Base-by-base conservation (phyloP, 139 green algal species). In the Chlamydomonas sp. region DNA sequence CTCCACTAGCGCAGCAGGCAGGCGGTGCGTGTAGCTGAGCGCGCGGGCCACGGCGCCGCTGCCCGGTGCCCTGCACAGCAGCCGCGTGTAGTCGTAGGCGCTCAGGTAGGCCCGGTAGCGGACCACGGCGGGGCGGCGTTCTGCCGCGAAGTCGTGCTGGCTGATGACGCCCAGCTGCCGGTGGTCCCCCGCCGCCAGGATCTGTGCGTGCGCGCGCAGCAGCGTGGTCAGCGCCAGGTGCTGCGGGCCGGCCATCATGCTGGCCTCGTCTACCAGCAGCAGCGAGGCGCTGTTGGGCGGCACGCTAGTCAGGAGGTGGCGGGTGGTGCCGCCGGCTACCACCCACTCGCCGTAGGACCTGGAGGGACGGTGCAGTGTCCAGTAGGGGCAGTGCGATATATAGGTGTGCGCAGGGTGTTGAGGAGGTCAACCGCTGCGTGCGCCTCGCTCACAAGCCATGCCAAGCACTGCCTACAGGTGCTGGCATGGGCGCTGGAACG, bases 261-360 rank as follows among this genome's bases (percentile, higher is more conserved):
- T 74, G 5, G 77, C 85, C 68, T 89, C 85, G 77, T 89, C 85
- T 20, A 89, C 14, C 49, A 89, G 20, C 4, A 89, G 85, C 1
- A 77, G 73, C 0, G 31, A 6, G 0, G 67, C 85, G 66, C 79
- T 64, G 64, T 77, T 60, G 57, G 62, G 77, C 14, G 4, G 17
- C 2, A 64, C 75, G 75, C 75, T 78, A 64, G 5, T 3, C 7
- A 83, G 31, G 0, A 49, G 31, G 31, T 49, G 31, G 31, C 31
- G 31, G 31, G 31, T 49, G 31, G 31, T 49, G 31, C 31, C 31
- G 31, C 31, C 31, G 31, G 31, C 31, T 49, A 49, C 31, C 31
- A 49, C 31, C 31, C 31, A 49, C 31, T 49, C 31, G 31, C 31
- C 31, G 31, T 49, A 49, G 31, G 31, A 49, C 31, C 31, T 49